Evolutionary conservation across 2,329 filamentous ascomycete genomes (phyloP).

Genomic region (Dactylellina leptospora): DNA sequence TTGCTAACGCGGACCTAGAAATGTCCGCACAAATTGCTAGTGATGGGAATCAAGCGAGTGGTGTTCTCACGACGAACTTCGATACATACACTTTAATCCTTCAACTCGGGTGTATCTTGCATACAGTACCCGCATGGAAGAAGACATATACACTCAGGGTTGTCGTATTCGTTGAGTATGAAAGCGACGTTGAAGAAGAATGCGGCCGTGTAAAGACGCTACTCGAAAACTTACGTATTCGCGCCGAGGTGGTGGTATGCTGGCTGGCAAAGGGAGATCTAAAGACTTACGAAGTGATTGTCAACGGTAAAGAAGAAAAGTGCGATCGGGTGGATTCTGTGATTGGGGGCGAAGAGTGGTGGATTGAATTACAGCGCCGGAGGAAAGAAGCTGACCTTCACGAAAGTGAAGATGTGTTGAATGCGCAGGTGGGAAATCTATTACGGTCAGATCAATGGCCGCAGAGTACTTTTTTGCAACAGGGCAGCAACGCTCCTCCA

Average conservation of each 20-base stretch:
- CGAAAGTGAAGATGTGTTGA: constrained; percentile 52
- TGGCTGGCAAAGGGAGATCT: constrained; percentile 79
- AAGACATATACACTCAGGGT: constrained; percentile 76
- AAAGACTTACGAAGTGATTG: constrained; percentile 77
- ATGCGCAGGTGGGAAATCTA: constrained; percentile 49
- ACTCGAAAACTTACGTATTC: constrained; percentile 81
- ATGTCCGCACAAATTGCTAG: constrained; percentile 82
- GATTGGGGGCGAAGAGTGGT: constrained; percentile 80
- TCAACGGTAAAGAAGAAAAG: constrained; percentile 72
- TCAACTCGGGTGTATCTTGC: constrained; percentile 75
- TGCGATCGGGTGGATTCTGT: constrained; percentile 72
- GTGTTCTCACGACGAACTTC: constrained; percentile 84
- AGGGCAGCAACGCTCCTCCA: not conserved
- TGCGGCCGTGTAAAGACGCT: constrained; percentile 74
- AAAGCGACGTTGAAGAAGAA: constrained; percentile 83
- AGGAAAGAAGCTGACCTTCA: constrained; percentile 52
- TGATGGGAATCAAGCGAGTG: constrained; percentile 35
- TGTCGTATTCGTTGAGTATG: constrained; percentile 88
- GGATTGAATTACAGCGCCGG: constrained; percentile 73
- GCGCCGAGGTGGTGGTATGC: constrained; percentile 80
- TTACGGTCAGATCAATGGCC: constrained; percentile 55
- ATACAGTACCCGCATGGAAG: constrained; percentile 83
- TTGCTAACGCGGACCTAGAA: too few species aligned
- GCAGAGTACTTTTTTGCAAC: constrained; percentile 50
- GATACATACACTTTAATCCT: constrained; percentile 74